phyloP scores from a whole-genome alignment of 2,329 filamentous ascomycete genomes.

The Cercospora beticola region DNA sequence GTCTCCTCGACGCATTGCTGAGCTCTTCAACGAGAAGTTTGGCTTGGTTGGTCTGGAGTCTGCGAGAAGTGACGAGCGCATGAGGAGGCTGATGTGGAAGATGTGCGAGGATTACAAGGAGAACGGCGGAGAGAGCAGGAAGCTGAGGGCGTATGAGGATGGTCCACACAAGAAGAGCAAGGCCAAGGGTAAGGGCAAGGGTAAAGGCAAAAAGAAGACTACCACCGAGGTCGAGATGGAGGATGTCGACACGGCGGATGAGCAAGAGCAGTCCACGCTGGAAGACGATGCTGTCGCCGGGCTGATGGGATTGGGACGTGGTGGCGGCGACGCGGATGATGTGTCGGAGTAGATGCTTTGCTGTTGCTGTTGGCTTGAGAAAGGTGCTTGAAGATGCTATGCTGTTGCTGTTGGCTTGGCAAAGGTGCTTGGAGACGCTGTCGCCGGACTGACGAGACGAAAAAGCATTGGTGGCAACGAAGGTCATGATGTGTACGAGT shows the following conservation, averaged over 20 bases:
- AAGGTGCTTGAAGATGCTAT: neutral
- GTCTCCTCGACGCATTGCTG: neutral
- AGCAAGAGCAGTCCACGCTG: neutral
- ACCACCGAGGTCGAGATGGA: neutral
- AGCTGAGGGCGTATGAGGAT: neutral
- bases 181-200: neutral
- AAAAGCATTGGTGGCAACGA: neutral
- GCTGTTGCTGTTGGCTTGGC: neutral
- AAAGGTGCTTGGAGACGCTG: neutral
- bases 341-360: neutral
- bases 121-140: neutral
- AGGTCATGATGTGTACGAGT: neutral
- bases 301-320: neutral
- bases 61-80: neutral
- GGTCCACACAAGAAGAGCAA: neutral
- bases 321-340: neutral
- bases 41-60: neutral
- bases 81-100: neutral
- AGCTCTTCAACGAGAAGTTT: neutral
- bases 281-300: neutral
- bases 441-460: neutral
- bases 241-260: neutral
- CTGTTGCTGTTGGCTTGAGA: neutral
- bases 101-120: neutral
- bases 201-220: neutral